phyloP scores from a whole-genome alignment of 192 early-diverging fungal species.

The Thamnidium elegans region DNA sequence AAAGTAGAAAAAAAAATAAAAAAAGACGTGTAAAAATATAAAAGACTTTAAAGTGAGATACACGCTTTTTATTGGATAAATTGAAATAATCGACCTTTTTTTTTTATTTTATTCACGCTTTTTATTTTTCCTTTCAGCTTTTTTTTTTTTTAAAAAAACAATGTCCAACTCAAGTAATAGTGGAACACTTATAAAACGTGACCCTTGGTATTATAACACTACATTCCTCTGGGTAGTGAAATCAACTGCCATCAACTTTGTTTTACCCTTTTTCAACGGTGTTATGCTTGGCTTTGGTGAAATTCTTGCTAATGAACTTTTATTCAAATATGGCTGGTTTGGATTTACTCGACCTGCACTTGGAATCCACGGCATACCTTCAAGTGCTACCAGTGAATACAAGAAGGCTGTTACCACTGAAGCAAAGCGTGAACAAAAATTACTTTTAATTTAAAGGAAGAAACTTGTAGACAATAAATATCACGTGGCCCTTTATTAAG shows the following conservation, averaged over 20 bases:
- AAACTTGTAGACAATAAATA: not conserved
- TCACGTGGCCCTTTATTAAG: not conserved
- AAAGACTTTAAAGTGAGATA: not conserved
- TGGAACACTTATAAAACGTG: slow-evolving; percentile 8
- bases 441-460: not conserved
- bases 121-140: not conserved
- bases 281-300: slow-evolving; percentile 76
- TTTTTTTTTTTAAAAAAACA: not conserved
- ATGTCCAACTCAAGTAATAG: slow-evolving; percentile 5
- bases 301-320: slow-evolving; percentile 77
- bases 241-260: slow-evolving; percentile 52
- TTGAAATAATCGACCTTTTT: no score
- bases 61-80: not conserved
- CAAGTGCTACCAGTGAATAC: slow-evolving; percentile 32
- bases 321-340: slow-evolving; percentile 74
- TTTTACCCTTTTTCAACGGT: slow-evolving; percentile 58
- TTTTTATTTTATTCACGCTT: not conserved
- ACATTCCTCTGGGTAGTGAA: slow-evolving; percentile 37
- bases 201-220: slow-evolving; percentile 37
- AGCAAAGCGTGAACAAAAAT: slow-evolving; percentile 11
- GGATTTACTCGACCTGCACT: slow-evolving; percentile 24
- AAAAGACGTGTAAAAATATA: not conserved
- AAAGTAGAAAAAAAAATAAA: not conserved
- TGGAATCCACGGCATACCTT: slow-evolving; percentile 16
- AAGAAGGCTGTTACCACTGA: slow-evolving; percentile 15